Percentiles rank a stretch among this genome's conserved stretches.
phyloP scores from a whole-genome alignment of 495 filamentous ascomycete species.

The Cetradonia linearis region DNA sequence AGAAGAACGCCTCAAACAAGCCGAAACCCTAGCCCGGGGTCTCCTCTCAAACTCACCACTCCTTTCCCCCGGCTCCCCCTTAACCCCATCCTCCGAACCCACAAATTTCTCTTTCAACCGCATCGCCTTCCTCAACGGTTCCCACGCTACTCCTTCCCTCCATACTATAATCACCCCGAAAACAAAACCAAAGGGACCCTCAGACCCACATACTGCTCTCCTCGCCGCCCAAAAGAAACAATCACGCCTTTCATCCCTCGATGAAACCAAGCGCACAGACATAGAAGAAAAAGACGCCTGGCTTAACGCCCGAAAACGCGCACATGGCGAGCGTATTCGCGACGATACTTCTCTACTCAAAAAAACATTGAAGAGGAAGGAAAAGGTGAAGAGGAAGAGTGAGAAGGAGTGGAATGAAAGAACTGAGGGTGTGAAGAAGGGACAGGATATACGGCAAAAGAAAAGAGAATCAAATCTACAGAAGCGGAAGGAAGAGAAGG shows the following conservation, averaged over 20 bases:
- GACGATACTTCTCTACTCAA: slow-evolving; percentile 83
- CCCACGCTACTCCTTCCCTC: slow-evolving; percentile 58
- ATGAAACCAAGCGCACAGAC: slow-evolving; percentile 67
- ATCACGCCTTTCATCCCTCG: slow-evolving; percentile 59
- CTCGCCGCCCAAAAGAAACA: slow-evolving; percentile 59
- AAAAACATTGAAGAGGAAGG: slow-evolving; percentile 90
- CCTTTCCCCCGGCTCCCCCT: slow-evolving; percentile 29
- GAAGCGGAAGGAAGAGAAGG: slow-evolving; percentile 67
- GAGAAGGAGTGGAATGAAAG: slow-evolving; percentile 83
- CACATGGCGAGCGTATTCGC: slow-evolving; percentile 80
- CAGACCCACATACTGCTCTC: slow-evolving; percentile 67
- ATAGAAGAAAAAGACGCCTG: slow-evolving; percentile 88
- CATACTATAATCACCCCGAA: slow-evolving; percentile 44
- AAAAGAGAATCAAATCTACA: slow-evolving; percentile 81
- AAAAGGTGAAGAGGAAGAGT: slow-evolving; percentile 79
- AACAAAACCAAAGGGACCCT: slow-evolving; percentile 60
- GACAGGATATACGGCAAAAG: slow-evolving; percentile 68
- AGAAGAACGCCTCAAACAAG: slow-evolving; percentile 58
- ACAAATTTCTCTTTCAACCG: slow-evolving; percentile 80
- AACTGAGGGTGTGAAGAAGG: slow-evolving; percentile 60
- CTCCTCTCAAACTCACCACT: slow-evolving; percentile 43
- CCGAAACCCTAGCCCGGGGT: slow-evolving; percentile 55
- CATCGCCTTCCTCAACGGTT: slow-evolving; percentile 77
- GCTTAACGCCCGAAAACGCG: slow-evolving; percentile 82
- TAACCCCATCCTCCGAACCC: slow-evolving; percentile 14